Percentiles rank a stretch among this genome's conserved stretches.
Conservation (phyloP, 306 rosid species). For the Citrullus amarus region DNA sequence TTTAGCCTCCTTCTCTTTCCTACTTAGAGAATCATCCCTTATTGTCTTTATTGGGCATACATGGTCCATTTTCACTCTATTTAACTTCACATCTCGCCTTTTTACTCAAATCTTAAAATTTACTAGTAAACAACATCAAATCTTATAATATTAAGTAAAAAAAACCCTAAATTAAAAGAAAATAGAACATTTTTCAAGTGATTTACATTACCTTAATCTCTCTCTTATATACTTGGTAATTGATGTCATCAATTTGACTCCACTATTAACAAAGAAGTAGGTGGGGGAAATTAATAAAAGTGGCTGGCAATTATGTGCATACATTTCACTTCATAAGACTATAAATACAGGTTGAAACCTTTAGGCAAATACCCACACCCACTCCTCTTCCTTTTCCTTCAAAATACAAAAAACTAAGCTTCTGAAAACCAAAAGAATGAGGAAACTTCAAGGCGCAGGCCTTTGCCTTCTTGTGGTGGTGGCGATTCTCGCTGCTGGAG, state of each 20-base stretch:
- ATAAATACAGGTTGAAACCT: not conserved
- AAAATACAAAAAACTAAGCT: not conserved
- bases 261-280: not conserved
- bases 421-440: not conserved
- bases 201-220: too few species aligned
- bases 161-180: too few species aligned
- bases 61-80: too few species aligned
- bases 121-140: too few species aligned
- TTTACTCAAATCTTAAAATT: too few species aligned
- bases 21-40: too few species aligned
- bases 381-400: not conserved
- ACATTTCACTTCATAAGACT: not conserved
- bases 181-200: too few species aligned
- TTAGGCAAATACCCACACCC: not conserved
- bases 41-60: too few species aligned
- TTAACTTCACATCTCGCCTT: too few species aligned
- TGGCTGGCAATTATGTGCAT: not conserved
- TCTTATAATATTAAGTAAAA: too few species aligned
- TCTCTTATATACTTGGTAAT: not conserved
- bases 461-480: not conserved
- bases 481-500: not conserved
- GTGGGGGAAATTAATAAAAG: not conserved
- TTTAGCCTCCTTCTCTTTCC: too few species aligned
- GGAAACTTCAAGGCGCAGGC: not conserved
- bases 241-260: not conserved